phyloP scores from a whole-genome alignment of 768 basidiomycete species.

The Leucogyrophana mollusca region DNA sequence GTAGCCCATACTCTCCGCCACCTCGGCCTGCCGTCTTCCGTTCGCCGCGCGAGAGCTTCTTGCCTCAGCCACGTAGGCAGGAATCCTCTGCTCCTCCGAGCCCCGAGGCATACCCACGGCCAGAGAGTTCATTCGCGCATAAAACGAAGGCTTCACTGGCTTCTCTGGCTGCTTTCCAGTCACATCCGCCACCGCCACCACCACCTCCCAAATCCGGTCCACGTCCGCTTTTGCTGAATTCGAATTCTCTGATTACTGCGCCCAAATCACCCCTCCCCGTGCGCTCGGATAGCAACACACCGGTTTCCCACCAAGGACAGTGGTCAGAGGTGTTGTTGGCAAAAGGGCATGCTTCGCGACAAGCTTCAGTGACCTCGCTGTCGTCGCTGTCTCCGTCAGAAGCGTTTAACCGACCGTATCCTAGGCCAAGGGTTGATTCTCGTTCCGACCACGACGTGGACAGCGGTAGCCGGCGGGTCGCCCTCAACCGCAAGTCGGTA shows the following conservation, averaged over 20 bases:
- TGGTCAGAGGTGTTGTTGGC: slow-evolving; percentile 50
- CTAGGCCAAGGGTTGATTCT: slow-evolving; percentile 25
- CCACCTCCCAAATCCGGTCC: slow-evolving; percentile 52
- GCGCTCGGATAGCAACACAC: slow-evolving; percentile 35
- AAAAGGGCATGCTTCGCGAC: slow-evolving; percentile 39
- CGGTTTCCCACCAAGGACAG: slow-evolving; percentile 33
- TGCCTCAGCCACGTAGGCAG: slow-evolving; percentile 34
- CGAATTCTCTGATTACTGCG: slow-evolving; percentile 44
- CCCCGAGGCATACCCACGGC: slow-evolving; percentile 19
- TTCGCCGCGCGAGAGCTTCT: slow-evolving; percentile 55
- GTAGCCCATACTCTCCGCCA: slow-evolving; percentile 49
- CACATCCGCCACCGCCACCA: slow-evolving; percentile 30
- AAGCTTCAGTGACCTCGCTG: slow-evolving; percentile 60
- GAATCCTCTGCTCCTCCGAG: slow-evolving; percentile 28
- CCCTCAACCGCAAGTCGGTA: slow-evolving; percentile 62
- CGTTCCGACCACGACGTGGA: slow-evolving; percentile 62
- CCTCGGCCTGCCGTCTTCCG: slow-evolving; percentile 57
- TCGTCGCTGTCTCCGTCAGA: slow-evolving; percentile 66
- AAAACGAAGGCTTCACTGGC: slow-evolving; percentile 39
- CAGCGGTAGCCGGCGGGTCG: slow-evolving; percentile 53
- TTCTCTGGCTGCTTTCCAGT: slow-evolving; percentile 42
- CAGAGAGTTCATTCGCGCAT: slow-evolving; percentile 32
- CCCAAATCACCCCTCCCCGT: slow-evolving; percentile 14
- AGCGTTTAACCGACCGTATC: slow-evolving; percentile 33
- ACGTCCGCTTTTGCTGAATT: slow-evolving; percentile 63